Evolutionary conservation across 1,284 basidiomycete genomes (phyloP), one percentile per base, ranked within the genome.

Genomic region (Heterobasidion occidentale): DNA sequence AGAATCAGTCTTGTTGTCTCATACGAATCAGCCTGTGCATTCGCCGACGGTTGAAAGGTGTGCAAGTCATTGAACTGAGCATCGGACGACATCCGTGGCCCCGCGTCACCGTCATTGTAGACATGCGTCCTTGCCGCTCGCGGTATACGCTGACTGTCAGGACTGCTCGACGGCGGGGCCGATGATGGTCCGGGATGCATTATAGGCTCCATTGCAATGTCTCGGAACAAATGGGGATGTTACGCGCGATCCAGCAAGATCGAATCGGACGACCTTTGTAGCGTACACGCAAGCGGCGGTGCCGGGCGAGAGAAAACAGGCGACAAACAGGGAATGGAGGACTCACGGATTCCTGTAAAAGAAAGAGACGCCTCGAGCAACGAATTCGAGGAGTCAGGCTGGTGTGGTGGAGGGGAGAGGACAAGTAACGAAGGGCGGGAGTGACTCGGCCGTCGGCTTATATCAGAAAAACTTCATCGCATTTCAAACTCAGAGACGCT

Each of bases 401-500:
- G 20, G 11, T 7, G 60, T 63, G 66, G 70, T 60, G 20, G 35
- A 12, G 35, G 49, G 68, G 59, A 46, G 59, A 50, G 46, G 61
- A 56, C 58, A 58, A 55, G 58, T 57, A 57, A 64, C 59, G 58
- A 63, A 58, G 20, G 54, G 49, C 47, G 12, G 0, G 56, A 27
- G 48, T 76, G 75, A 77, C 75, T 75, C 75, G 69, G 52, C 27
- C 45, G 42, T 2, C 38, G 34, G 57, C 62, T 59, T 65, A 73
- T 75, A 75, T 72, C 65, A 64, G 52, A 51, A 56, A 58, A 55
- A 61, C 62, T 68, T 70, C 74, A 73, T 64, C 62, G 71, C 67
- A 65, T 70, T 76, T 77, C 69, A 73, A 68, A 62, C 75, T 75
- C 75, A 75, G 75, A 73, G 19, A 65, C 50, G 55, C 55, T 34